Evolutionary conservation across 176 grass and related monocot species (phyloP), one percentile per base, ranked within the genome.

Genomic region (Cenchrus purpureus): DNA sequence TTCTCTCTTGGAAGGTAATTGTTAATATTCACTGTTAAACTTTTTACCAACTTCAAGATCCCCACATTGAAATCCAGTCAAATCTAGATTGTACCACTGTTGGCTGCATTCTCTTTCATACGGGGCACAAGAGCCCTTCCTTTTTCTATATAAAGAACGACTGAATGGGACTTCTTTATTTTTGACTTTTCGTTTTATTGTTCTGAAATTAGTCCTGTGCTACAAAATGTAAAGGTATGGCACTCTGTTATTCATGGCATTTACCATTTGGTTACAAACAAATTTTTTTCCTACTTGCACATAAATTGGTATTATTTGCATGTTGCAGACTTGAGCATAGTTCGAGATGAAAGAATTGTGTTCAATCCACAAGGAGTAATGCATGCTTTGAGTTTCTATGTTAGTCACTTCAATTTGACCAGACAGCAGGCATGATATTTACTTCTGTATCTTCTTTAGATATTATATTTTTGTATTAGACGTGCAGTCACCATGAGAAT

Each of bases 361-460:
- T 78, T 95, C 80, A 89, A 88, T 90, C 96, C 93, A 87, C 62
- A 87, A 77, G 90, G 55, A 84, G 91, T 98, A 68, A 98, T 98
- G 96, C 49, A 66, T 83, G 85, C 96, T 71, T 85, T 98, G 83
- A 91, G 83, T 42, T 95, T 87, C 20, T 95, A 98, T 78, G 86
- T 89, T 61, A 90, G 86, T 68, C 89, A 87, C 71, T 98, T 98
- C 70, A 94, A 89, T 86, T 85, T 98, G 80, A 95, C 91, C 14
- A 92, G 87, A 92, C 89, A 98, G 82, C 96, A 98, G 96, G 96
- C 86, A 77, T 77, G 53, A 22, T 79, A 16, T 68, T 45, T 86
- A 82, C 16, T 76, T 84, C 55, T 64, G 6, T 65, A 62, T 82
- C 46, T 76, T 66, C 7, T 79, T 12, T 50, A 15, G 54, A 80